phyloP scores from a whole-genome alignment of 345 rosid species.

The Salix udensis region DNA sequence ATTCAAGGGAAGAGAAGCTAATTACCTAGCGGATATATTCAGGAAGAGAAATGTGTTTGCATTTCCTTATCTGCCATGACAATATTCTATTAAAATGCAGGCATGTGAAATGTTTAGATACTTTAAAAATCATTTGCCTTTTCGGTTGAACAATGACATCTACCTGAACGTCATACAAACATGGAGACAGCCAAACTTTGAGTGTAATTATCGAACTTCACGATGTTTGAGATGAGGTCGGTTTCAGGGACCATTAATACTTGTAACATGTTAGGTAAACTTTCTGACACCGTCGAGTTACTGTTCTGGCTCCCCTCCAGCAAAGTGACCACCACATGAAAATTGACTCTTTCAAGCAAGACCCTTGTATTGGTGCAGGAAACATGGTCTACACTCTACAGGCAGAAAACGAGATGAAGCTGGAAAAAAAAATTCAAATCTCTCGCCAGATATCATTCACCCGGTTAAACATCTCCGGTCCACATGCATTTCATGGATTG shows the following conservation, averaged over 20 bases:
- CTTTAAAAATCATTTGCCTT: not conserved
- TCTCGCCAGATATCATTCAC: too few species aligned
- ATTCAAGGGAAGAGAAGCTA: not conserved
- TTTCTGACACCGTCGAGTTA: not conserved
- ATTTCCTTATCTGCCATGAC: not conserved
- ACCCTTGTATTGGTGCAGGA: not conserved
- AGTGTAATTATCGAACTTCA: not conserved
- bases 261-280: constrained; percentile 3
- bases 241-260: not conserved
- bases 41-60: not conserved
- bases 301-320: not conserved
- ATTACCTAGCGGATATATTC: not conserved
- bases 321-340: not conserved
- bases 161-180: not conserved
- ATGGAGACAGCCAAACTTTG: constrained; percentile 4
- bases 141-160: not conserved
- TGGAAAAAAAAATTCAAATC: too few species aligned
- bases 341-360: not conserved
- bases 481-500: too few species aligned
- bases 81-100: not conserved
- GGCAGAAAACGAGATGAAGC: too few species aligned
- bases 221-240: not conserved
- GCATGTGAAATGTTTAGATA: too few species aligned
- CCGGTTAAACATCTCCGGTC: too few species aligned
- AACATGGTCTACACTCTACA: too few species aligned